Evolutionary conservation across 2,329 filamentous ascomycete species (phyloP).

Genomic region (Trichoderma gracile): DNA sequence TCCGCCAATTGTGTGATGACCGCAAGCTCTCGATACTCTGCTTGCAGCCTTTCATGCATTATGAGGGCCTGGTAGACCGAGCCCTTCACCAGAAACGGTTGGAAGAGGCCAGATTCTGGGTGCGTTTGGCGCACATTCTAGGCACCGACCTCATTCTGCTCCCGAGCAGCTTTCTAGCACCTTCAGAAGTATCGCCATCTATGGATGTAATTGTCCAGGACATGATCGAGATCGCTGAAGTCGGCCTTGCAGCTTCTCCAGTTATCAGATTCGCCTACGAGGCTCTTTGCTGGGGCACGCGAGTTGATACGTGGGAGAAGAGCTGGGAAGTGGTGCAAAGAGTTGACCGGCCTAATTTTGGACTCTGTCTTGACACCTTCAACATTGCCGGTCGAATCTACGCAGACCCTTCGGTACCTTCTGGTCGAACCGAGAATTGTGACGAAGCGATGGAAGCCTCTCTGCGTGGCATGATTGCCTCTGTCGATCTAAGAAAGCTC

Average conservation of each 20-base stretch:
- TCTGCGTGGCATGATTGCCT: conserved; percentile 53
- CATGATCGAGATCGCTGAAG: conserved; percentile 64
- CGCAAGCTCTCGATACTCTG: conserved; percentile 60
- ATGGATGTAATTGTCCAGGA: conserved; percentile 61
- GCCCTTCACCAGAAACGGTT: conserved; percentile 57
- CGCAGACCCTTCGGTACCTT: conserved; percentile 61
- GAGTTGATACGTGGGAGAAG: conserved; percentile 69
- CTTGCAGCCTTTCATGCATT: conserved; percentile 76
- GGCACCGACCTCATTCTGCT: conserved; percentile 73
- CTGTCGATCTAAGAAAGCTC: conserved; percentile 63
- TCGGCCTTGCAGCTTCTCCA: conserved; percentile 59
- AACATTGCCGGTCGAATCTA: conserved; percentile 73
- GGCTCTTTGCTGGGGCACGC: conserved; percentile 70
- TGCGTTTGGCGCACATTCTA: conserved; percentile 63
- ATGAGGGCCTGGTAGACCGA: conserved; percentile 70
- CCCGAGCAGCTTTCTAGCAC: conserved; percentile 67
- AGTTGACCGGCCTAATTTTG: conserved; percentile 71
- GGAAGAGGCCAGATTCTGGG: conserved; percentile 68
- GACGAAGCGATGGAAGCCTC: conserved; percentile 57
- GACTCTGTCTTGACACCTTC: conserved; percentile 75
- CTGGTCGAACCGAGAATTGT: conserved; percentile 55
- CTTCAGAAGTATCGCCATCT: conserved; percentile 47
- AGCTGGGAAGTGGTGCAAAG: conserved; percentile 67
- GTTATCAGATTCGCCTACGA: conserved; percentile 72
- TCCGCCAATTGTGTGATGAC: conserved; percentile 58